Percentiles rank a stretch among this genome's conserved stretches.
Conservation (phyloP, 352 stramenopile species). For the Albugo candida region DNA sequence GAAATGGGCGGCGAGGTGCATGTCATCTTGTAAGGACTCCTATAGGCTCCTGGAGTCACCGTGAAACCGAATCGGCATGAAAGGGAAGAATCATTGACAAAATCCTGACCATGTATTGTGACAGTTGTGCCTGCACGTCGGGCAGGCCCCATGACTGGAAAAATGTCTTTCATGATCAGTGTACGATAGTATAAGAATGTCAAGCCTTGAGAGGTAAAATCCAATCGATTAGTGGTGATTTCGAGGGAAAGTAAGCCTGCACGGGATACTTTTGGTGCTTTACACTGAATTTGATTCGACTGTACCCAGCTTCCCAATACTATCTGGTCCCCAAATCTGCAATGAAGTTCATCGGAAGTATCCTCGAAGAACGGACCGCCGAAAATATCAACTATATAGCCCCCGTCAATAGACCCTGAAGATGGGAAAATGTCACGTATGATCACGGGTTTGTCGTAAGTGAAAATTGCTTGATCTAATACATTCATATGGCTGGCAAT, state of each 20-base stretch:
- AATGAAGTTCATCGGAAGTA: constrained; percentile 46
- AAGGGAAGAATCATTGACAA: constrained; percentile 73
- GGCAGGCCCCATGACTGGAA: constrained; percentile 78
- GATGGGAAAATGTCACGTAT: constrained; percentile 59
- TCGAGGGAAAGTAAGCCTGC: constrained; percentile 59
- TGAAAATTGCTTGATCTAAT: constrained; percentile 28
- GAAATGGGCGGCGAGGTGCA: constrained; percentile 70
- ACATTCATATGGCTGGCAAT: constrained; percentile 16
- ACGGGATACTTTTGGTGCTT: constrained; percentile 32
- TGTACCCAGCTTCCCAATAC: constrained; percentile 45
- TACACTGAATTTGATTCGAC: constrained; percentile 54
- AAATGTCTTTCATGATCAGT: constrained; percentile 49
- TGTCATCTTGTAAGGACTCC: constrained; percentile 51
- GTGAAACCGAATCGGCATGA: constrained; percentile 77
- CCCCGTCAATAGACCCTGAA: constrained; percentile 53
- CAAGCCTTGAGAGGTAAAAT: constrained; percentile 53
- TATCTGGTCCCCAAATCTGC: constrained; percentile 60
- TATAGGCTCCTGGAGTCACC: constrained; percentile 65
- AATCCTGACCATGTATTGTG: constrained; percentile 64
- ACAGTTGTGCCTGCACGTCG: constrained; percentile 65
- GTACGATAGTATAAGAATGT: constrained; percentile 76
- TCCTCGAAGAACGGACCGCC: constrained; percentile 51
- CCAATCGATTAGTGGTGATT: constrained; percentile 83
- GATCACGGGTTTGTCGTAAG: constrained; percentile 52
- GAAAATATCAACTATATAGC: constrained; percentile 72